Base-by-base conservation (phyloP, 129 eudicot genomes). In the Helichrysum umbraculigerum region DNA sequence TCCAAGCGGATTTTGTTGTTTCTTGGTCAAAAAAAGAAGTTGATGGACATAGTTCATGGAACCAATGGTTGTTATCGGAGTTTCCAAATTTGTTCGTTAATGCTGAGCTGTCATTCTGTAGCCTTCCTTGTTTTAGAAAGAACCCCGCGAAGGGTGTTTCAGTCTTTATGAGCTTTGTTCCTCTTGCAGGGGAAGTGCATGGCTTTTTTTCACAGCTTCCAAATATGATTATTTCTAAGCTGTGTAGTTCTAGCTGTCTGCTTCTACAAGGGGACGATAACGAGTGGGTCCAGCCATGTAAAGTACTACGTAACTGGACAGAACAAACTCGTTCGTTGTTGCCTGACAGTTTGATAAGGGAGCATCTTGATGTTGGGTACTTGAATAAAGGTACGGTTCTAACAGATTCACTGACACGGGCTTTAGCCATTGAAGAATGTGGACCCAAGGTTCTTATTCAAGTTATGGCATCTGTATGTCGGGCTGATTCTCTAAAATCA, bases 21-120 rank as follows among this genome's bases (percentile, higher is more conserved):
- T 89, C 97, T 65, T 91, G 94, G n/a, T 91, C 97, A 69, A 81
- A 91, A 68, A 93, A 88, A 67, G 97, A 86, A 79, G 97, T 91
- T 71, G 93, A 91, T 76, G 94, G 85, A 28, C 83, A 88, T 83
- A 91, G 91, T 71, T 86, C 90, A 14, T 91, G 97, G 97, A 91
- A 91, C 78, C 93, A 91, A 54, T 88, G 89, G 91, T 68, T 91
- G 75, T 68, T 91, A 57, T 88, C 97, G 3, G 91, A 86, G 72
- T 86, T 91, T 79, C 94, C 97, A 68, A 81, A 74, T 56, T 85
- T 91, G 74, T 91, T 91, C 76, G 86, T 91, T 66, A 73, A 57
- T 83, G 87, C 97, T 5, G 84, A 85, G 77, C 84, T 64, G 37
- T 77, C 89, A 17, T 88, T 91, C 83, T 91, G 89, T 81, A 62